Evolutionary conservation across 1,139 yeast genomes (phyloP), one percentile per base, ranked within the genome.

Genomic region (Hyphopichia fennica): DNA sequence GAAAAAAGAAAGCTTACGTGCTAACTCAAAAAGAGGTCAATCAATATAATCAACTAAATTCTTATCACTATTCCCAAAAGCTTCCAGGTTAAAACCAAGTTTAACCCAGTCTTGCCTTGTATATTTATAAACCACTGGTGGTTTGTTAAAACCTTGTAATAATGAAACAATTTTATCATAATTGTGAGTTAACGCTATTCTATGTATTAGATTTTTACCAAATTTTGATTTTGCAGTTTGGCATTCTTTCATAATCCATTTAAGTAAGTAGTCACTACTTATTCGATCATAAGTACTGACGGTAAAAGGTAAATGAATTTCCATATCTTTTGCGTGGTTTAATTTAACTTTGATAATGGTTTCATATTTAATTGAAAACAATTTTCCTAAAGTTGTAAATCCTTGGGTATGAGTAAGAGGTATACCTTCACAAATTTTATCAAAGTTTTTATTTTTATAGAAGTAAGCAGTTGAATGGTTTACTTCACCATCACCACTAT

Each of bases 231-330:
- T 54, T 2, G 84, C 78, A 23, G 62, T 47, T 34, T 73, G 77
- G 46, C 79, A 75, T 54, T 82, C 85, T 39, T 68, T 66, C 49
- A 71, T 56, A n/a, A 82, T 79, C 76, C 79, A 81, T 55, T 59
- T 70, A 50, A 70, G 63, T 37, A 74, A 57, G 52, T 69, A 71
- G 42, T 61, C 72, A 42, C 77, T 75, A 54, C 67, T 71, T 17
- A 43, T 53, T 41, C 72, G 63, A 58, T 82, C 80, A 60, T 62
- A 76, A 1, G 84, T 82, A 39, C 83, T 66, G 0, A 82, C 69
- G 0, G 77, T 77, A 3, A 82, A 60, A 1, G 85, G 86, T 14
- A 80, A 66, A 18, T 67, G 57, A 7, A 78, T 58, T 35, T 70
- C 79, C 45, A 77, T 64, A 48, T 77, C 79, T 49, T 75, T 76